phyloP scores from a whole-genome alignment of 192 early-diverging fungal species.

The Nowakowskiella sp. region DNA sequence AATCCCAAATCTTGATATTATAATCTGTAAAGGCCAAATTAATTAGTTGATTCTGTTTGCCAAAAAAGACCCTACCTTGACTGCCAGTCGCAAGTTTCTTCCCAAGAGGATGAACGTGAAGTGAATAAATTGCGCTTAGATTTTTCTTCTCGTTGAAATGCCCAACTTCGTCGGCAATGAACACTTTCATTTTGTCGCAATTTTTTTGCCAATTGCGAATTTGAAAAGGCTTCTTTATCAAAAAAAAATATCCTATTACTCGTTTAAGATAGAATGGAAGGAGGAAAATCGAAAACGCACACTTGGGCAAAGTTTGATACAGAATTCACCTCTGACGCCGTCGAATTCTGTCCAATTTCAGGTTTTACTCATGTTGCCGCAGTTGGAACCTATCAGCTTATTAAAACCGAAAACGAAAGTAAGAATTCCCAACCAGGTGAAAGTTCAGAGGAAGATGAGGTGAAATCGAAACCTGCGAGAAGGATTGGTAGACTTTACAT shows the following conservation, averaged over 20 bases:
- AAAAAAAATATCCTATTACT: too few species aligned
- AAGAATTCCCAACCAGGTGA: neutral
- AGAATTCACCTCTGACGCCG: conserved; percentile 39
- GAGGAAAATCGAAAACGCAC: too few species aligned
- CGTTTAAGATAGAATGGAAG: too few species aligned
- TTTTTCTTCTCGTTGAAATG: conserved; percentile 63
- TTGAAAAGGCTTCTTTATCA: too few species aligned
- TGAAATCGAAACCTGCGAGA: conserved; percentile 26
- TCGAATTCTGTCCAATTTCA: conserved; percentile 41
- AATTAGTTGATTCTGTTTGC: conserved; percentile 5
- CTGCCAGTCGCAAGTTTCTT: conserved; percentile 77
- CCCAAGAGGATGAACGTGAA: conserved; percentile 79
- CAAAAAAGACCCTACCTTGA: conserved; percentile 42
- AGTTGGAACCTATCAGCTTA: conserved; percentile 48
- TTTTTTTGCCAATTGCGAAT: too few species aligned
- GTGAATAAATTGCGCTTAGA: conserved; percentile 67
- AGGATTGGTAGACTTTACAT: conserved; percentile 62
- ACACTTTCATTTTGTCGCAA: too few species aligned
- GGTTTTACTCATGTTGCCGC: conserved; percentile 17
- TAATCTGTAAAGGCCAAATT: conserved; percentile 49
- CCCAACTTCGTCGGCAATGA: too few species aligned
- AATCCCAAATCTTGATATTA: conserved; percentile 87
- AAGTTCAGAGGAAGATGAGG: neutral
- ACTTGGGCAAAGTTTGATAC: conserved; percentile 40
- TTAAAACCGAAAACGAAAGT: conserved; percentile 8